Base-by-base conservation (phyloP, 257 asterid genomes). In the Apocynum venetum region DNA sequence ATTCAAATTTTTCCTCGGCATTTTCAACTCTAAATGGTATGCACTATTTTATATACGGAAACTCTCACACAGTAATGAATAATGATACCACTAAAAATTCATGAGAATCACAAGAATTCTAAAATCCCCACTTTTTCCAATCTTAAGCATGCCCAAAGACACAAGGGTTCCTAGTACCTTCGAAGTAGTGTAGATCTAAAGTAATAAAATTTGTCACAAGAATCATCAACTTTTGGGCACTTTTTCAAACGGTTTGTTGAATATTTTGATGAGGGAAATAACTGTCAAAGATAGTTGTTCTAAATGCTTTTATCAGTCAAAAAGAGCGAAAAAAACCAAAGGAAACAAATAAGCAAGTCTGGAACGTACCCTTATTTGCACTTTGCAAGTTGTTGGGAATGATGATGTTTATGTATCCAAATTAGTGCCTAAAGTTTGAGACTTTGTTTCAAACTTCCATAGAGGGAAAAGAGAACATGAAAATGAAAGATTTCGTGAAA, bases 1-100 rank as follows among this genome's bases (percentile, higher is more conserved):
- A 85, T 86, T 88, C 85, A 84, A 65, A 56, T 84, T 86, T 74
- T 89, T 91, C 90, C 91, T 86, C 73, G 82, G 91, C 97, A 91
- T 91, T 77, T 40, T 66, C 82, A 43, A 40, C 75, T 60, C 74
- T 63, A 77, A 53, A 40, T 71, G 44, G 66, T 60, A 61, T 74
- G 56, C n/a, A 65, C 48, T 74, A 17, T 52, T 61, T 79, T 56
- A 47, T 36, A 40, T 12, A 36, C 49, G 31, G 44, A 71, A 65
- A 51, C 31, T 56, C 46, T 20, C 51, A 14, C 14, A 38, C 72
- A 60, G 31, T 68, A 49, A 55, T 14, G 12, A 41, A 74, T 41
- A 10, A 67, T 2, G 20, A 15, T 8, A 63, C 14, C 40, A 3
- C 63, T 25, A 48, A 52, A 76, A 71, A 60, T 14, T 47, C 51